Evolutionary conservation across 768 basidiomycete genomes (phyloP).

Genomic region (Boletus vermiculosoides): DNA sequence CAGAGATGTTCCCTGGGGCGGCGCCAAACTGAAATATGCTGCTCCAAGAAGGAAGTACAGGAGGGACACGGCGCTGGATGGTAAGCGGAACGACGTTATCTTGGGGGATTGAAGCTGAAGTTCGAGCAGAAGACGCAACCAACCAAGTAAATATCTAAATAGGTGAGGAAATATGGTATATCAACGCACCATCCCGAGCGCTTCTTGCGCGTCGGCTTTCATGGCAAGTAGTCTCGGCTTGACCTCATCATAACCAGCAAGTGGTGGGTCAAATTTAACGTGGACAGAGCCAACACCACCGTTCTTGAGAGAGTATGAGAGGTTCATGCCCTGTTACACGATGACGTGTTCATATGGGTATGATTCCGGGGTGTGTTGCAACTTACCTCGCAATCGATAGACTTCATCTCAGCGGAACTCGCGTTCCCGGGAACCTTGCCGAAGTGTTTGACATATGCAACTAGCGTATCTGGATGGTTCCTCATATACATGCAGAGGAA

Average conservation of each 20-base stretch:
- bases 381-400: slow-evolving; percentile 63
- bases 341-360: neutral
- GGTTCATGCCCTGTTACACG: slow-evolving; percentile 58
- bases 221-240: slow-evolving; percentile 76
- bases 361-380: neutral
- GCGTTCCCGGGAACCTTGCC: slow-evolving; percentile 60
- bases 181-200: slow-evolving; percentile 68
- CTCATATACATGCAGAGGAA: slow-evolving; percentile 87
- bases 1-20: slow-evolving; percentile 20
- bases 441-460: slow-evolving; percentile 78
- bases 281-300: slow-evolving; percentile 45
- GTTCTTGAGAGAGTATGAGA: slow-evolving; percentile 58
- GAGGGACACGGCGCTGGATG: slow-evolving; percentile 32
- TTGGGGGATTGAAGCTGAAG: slow-evolving; percentile 61
- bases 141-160: neutral
- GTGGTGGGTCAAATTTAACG: slow-evolving; percentile 67
- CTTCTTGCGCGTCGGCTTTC: slow-evolving; percentile 79
- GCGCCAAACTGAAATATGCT: slow-evolving; percentile 20
- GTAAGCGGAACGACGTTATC: slow-evolving; percentile 55
- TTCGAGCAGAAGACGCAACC: neutral
- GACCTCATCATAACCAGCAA: slow-evolving; percentile 75
- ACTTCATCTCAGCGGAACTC: slow-evolving; percentile 64
- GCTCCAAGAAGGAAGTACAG: slow-evolving; percentile 14
- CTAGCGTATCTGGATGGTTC: slow-evolving; percentile 78
- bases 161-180: neutral